phyloP scores from a whole-genome alignment of 768 basidiomycete genomes.

The Daedaleopsis sinensis region DNA sequence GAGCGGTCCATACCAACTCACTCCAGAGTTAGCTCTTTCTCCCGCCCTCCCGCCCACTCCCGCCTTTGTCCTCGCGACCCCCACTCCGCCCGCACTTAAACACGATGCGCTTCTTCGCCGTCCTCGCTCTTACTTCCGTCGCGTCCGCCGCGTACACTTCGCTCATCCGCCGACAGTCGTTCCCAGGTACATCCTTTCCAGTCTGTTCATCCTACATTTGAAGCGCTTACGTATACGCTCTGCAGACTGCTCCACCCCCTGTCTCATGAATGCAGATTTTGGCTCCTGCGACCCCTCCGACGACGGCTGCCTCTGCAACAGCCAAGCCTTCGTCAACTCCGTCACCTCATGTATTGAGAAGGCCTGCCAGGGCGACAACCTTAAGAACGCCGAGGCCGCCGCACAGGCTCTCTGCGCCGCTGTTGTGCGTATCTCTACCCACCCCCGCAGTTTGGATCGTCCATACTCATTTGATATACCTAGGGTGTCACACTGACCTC shows the following conservation, averaged over 20 bases:
- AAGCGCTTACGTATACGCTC: neutral
- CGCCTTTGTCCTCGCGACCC: constrained; percentile 21
- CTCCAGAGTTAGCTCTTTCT: constrained; percentile 13
- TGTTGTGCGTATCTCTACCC: constrained; percentile 26
- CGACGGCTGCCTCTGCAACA: constrained; percentile 48
- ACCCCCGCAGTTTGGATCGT: neutral
- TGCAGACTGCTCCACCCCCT: constrained; percentile 54
- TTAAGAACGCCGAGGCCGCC: constrained; percentile 26
- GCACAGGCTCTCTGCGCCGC: constrained; percentile 29
- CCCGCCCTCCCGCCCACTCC: constrained; percentile 12
- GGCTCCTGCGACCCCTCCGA: constrained; percentile 52
- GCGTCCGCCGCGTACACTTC: constrained; percentile 21
- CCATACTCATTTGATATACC: neutral
- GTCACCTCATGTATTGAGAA: constrained; percentile 33
- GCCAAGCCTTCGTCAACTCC: constrained; percentile 27
- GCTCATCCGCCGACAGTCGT: constrained; percentile 18
- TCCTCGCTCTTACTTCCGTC: constrained; percentile 45
- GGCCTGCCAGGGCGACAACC: constrained; percentile 29
- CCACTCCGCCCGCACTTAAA: constrained; percentile 13
- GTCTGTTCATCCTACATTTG: neutral
- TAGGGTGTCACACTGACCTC: constrained; percentile 58
- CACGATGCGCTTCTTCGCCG: constrained; percentile 55
- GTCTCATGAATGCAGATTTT: constrained; percentile 47
- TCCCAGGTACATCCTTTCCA: constrained; percentile 12
- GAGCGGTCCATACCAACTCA: constrained; percentile 21